A percentile compares a stretch with the other conserved stretches of the same genome.
These are phyloP conservation scores for Trichoderma atroviride DNA, from an alignment of 2,329 filamentous ascomycete species.

Conservation along the genomic window DNA sequence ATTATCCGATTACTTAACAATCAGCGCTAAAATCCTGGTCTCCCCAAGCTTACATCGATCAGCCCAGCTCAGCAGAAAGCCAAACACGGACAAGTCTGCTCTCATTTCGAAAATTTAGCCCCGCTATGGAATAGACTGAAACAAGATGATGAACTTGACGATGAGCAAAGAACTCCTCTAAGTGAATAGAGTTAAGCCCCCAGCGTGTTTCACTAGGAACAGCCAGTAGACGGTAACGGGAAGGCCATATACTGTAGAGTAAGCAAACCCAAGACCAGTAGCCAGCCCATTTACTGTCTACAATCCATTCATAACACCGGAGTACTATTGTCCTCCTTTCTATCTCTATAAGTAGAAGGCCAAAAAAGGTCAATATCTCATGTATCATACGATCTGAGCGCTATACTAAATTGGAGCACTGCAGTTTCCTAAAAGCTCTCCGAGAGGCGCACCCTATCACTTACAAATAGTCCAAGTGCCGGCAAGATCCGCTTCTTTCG, in stretches of 20 bases:
- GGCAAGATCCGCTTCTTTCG: not conserved
- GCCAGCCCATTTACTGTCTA: no score
- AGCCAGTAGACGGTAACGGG: not conserved
- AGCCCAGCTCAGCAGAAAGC: not conserved
- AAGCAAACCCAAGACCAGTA: not conserved
- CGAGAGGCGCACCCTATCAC: no score
- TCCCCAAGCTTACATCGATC: not conserved
- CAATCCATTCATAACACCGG: no score
- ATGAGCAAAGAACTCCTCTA: not conserved
- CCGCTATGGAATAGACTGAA: not conserved
- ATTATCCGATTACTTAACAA: not conserved
- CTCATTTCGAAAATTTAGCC: not conserved
- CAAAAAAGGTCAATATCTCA: no score
- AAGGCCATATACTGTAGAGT: not conserved
- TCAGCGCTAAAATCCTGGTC: constrained; percentile 13
- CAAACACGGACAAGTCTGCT: not conserved
- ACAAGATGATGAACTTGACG: not conserved
- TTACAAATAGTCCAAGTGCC: no score
- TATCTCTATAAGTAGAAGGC: no score
- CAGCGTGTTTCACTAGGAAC: not conserved
- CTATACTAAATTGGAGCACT: not conserved
- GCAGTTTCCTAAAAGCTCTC: no score
- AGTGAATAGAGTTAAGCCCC: not conserved
- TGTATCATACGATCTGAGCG: not conserved
- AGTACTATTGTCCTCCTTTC: no score